A percentile compares a stretch with the other conserved stretches of the same genome.
Conservation (phyloP, 169 alveolate genomes). For the Cryptosporidium canis region DNA sequence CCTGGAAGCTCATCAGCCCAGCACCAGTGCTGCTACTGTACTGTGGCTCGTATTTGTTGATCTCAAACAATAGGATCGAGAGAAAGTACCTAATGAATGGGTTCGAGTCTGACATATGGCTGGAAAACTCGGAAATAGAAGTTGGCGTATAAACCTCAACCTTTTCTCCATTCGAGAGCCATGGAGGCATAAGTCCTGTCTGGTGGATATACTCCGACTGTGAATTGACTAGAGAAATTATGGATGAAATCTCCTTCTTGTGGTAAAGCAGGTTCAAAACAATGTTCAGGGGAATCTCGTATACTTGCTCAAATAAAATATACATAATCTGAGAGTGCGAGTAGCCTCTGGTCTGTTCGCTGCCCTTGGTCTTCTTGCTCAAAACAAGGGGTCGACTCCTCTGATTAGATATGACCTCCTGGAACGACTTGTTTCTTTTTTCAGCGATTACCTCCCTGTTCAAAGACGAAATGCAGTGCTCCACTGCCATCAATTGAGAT, state of each 20-base stretch:
- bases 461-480: constrained; percentile 9
- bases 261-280: constrained; percentile 1
- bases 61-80: constrained; percentile 14
- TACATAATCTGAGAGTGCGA: background rate
- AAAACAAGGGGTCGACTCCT: background rate
- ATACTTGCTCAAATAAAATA: constrained; percentile 1
- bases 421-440: background rate
- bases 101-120: constrained; percentile 27
- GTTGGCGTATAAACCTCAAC: constrained; percentile 20
- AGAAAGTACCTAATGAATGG: constrained; percentile 28
- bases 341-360: background rate
- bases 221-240: background rate
- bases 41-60: constrained; percentile 10
- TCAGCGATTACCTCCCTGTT: background rate
- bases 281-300: constrained; percentile 39
- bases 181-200: constrained; percentile 26
- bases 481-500: background rate
- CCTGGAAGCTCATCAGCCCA: background rate
- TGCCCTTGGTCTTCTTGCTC: background rate
- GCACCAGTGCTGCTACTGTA: background rate
- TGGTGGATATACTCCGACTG: constrained; percentile 46
- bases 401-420: background rate
- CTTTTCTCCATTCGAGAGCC: constrained; percentile 58
- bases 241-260: constrained; percentile 1
- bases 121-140: constrained; percentile 1